These are phyloP conservation scores for Eucalyptus tenuipes DNA, from an alignment of 345 rosid species.

Conservation along the genomic window DNA sequence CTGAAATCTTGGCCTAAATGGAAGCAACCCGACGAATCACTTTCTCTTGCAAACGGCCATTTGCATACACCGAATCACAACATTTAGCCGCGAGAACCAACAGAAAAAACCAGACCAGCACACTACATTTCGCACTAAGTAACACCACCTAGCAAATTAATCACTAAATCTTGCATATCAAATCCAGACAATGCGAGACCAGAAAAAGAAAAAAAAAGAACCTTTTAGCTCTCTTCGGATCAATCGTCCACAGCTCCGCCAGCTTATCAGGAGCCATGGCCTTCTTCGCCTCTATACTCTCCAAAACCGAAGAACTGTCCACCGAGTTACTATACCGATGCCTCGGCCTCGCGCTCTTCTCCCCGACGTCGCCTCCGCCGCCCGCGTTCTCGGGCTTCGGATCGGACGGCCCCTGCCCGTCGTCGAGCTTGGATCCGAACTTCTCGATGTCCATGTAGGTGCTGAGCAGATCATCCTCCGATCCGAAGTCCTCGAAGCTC, in stretches of 20 bases:
- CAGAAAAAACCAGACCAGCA: background rate
- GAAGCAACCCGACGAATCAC: background rate
- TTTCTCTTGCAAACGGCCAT: background rate
- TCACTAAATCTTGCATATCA: background rate
- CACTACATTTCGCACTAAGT: background rate
- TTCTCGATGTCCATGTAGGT: slow-evolving; percentile 89
- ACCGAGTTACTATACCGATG: slow-evolving; percentile 85
- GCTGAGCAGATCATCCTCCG: slow-evolving; percentile 79
- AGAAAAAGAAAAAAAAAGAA: background rate
- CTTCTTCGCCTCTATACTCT: slow-evolving; percentile 89
- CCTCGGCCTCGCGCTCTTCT: slow-evolving; percentile 20
- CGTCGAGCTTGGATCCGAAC: slow-evolving; percentile 42
- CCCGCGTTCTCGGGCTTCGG: slow-evolving; percentile 25
- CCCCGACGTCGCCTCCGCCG: background rate
- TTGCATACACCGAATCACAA: background rate
- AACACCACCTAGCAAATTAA: background rate
- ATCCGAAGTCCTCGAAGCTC: slow-evolving; percentile 47
- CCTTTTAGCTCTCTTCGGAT: slow-evolving; percentile 97
- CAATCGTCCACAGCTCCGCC: slow-evolving; percentile 80
- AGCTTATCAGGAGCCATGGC: slow-evolving; percentile 98
- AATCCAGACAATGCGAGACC: background rate
- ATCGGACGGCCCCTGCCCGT: background rate
- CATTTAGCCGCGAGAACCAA: background rate
- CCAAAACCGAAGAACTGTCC: slow-evolving; percentile 60
- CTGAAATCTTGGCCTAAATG: background rate